Base-by-base conservation (phyloP, 371 early-diverging fungal genomes). In the Nematocida sp. region DNA sequence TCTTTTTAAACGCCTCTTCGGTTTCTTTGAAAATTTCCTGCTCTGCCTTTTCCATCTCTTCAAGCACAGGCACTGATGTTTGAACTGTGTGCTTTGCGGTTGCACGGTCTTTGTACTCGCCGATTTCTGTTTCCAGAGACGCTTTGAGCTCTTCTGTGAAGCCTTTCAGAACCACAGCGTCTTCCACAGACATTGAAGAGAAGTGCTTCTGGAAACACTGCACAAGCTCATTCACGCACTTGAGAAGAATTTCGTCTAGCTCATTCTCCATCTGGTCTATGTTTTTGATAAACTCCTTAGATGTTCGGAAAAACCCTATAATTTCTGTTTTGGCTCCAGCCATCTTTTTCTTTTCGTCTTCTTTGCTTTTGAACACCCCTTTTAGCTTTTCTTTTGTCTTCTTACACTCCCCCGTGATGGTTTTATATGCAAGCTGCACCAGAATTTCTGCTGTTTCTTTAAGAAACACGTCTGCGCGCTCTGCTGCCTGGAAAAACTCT, bases 181-280 rank as follows among this genome's bases (percentile, higher is more conserved):
- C 25, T 2, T 67, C 43, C 5, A 8, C 8, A 13, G 41, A 7
- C 19, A 37, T 25, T 17, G 11, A 19, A 17, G n/a, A 38, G 3
- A 67, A 7, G 25, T 21, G 25, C 17, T n/a, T 34, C 0, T 15
- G 7, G 19, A 60, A 27, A 17, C 4, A 15, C 8, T 31, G 8
- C 0, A 70, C 3, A 7, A 51, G 5, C 5, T n/a, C 15, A 43
- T 70, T 70, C n/a, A 45, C 60, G 37, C 17, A 70, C 27, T 70
- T 70, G 15, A 70, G 37, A 27, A 57, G 56, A 37, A 70, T 70
- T 17, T 70, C 74, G 32, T 70, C 74, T 38, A 70, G 62, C 43
- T 70, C 74, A 43, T 70, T 70, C 27, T 70, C 60, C 13, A 46
- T 50, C 46, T 70, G 74, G 31, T 70, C 74, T 29, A 70, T 43